phyloP scores from a whole-genome alignment of 805 yeast genomes.

The Pichia exigua region DNA sequence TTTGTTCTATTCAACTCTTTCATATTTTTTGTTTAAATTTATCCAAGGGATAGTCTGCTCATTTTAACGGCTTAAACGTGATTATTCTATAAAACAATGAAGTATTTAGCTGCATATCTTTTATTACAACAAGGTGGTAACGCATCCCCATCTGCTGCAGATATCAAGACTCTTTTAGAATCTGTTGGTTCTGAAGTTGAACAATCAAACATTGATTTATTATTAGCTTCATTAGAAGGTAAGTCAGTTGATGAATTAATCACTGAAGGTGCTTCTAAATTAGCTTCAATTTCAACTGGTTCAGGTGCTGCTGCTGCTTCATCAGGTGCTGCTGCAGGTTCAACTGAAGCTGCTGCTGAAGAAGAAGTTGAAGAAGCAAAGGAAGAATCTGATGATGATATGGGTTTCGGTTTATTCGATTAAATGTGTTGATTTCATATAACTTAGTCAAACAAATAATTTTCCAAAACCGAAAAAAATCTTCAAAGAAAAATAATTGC shows the following conservation, averaged over 20 bases:
- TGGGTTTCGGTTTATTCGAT: constrained; percentile 54
- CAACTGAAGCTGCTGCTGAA: constrained; percentile 64
- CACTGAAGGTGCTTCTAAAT: constrained; percentile 91
- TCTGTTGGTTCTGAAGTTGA: constrained; percentile 96
- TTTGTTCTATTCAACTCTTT: not conserved
- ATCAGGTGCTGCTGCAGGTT: constrained; percentile 66
- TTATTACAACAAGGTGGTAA: constrained; percentile 96
- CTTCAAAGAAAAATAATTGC: not conserved
- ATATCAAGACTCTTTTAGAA: constrained; percentile 80
- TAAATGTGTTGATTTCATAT: constrained; percentile 14
- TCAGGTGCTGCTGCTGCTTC: constrained; percentile 86
- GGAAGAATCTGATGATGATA: constrained; percentile 60
- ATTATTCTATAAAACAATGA: constrained; percentile 65
- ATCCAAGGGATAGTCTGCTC: constrained; percentile 76
- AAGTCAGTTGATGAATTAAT: constrained; percentile 84
- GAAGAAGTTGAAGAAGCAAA: constrained; percentile 57
- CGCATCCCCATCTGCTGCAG: constrained; percentile 88
- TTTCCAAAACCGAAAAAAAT: not conserved
- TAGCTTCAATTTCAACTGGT: constrained; percentile 96
- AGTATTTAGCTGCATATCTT: constrained; percentile 99
- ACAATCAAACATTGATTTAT: constrained; percentile 72
- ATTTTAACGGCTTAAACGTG: constrained; percentile 58
- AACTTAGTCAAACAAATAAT: not conserved
- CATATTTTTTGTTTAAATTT: not conserved
- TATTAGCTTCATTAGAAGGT: constrained; percentile 86